Conservation (phyloP, 345 rosid genomes). For the Barbarea vulgaris region DNA sequence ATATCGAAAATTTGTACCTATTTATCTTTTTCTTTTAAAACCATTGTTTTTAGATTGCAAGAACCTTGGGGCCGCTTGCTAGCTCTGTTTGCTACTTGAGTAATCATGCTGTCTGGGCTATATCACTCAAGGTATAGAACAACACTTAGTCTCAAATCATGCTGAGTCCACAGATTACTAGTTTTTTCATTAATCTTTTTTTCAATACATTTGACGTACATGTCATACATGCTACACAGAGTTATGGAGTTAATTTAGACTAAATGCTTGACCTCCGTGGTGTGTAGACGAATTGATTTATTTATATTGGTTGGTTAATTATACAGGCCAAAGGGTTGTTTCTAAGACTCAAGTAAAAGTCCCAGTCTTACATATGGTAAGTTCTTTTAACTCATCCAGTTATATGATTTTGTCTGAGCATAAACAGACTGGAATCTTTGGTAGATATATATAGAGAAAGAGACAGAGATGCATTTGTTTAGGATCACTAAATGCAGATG, state of each 20-base stretch:
- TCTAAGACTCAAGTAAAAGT: constrained; percentile 48
- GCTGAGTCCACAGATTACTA: constrained; percentile 20
- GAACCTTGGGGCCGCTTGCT: constrained; percentile 63
- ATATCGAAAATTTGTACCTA: background rate
- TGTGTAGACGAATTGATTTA: background rate
- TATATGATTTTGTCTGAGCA: background rate
- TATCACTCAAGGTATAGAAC: constrained; percentile 51
- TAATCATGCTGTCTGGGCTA: constrained; percentile 50
- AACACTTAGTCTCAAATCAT: background rate
- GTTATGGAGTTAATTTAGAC: background rate
- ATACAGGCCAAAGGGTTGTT: constrained; percentile 49
- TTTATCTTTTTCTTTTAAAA: constrained; percentile 1
- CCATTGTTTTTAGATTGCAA: constrained; percentile 55
- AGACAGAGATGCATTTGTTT: constrained; percentile 8
- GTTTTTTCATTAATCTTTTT: background rate
- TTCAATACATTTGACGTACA: background rate
- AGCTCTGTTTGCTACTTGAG: constrained; percentile 62
- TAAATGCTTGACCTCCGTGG: background rate
- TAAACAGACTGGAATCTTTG: background rate
- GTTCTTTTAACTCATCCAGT: constrained; percentile 4
- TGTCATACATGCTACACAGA: background rate
- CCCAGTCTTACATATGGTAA: constrained; percentile 54
- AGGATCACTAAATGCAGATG: background rate
- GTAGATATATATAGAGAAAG: background rate
- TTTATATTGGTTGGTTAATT: constrained; percentile 8